Evolutionary conservation across 2,329 filamentous ascomycete species (phyloP).

Genomic region (Microdochium trichocladiopsis): DNA sequence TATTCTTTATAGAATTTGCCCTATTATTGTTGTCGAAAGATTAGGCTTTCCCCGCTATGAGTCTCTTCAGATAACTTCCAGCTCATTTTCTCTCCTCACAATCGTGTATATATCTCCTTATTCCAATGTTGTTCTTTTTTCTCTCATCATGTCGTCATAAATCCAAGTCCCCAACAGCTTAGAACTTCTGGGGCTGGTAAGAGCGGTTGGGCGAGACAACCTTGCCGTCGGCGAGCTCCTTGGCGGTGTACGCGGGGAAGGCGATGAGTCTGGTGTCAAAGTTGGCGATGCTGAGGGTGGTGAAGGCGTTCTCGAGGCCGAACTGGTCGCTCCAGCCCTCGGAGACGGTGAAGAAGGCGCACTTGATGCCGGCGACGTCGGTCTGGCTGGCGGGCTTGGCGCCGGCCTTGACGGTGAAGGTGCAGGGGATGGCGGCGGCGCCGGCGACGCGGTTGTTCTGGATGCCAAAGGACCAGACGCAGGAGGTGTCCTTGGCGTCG

Average conservation of each 20-base stretch:
- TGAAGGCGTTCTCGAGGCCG: slow-evolving; percentile 44
- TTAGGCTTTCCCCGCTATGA: no score
- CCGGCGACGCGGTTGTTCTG: slow-evolving; percentile 25
- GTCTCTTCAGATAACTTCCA: no score
- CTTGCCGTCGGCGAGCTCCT: slow-evolving; percentile 33
- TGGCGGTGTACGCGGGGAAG: slow-evolving; percentile 47
- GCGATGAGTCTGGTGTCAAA: slow-evolving; percentile 33
- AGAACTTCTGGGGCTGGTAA: neutral
- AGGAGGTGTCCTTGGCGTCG: slow-evolving; percentile 27
- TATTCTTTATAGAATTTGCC: no score
- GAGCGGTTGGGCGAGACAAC: slow-evolving; percentile 38
- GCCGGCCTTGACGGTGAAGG: slow-evolving; percentile 26
- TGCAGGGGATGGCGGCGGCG: slow-evolving; percentile 23
- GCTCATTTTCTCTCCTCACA: no score
- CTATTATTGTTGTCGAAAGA: no score
- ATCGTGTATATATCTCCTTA: no score
- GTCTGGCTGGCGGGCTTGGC: slow-evolving; percentile 24
- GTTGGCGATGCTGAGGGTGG: slow-evolving; percentile 42
- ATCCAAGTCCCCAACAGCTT: neutral
- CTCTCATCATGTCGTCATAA: no score
- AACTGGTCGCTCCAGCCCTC: slow-evolving; percentile 51
- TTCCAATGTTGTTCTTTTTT: no score
- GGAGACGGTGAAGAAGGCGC: slow-evolving; percentile 43
- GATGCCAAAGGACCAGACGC: slow-evolving; percentile 33
- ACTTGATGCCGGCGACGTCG: slow-evolving; percentile 31